Conservation (phyloP, 1,284 basidiomycete species). For the Hemileia vastatrix region DNA sequence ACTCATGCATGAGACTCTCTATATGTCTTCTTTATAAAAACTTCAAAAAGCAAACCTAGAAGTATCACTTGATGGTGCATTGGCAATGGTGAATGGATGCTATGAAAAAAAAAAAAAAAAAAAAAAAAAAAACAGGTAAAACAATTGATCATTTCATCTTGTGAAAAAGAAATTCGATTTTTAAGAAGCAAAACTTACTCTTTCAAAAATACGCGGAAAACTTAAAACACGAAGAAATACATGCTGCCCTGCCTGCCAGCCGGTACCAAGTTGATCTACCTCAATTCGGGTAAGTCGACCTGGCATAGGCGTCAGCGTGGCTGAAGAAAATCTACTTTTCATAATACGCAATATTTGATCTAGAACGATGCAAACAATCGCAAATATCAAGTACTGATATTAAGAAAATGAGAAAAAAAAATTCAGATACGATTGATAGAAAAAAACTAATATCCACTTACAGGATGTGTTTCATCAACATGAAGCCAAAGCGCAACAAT, state of each 20-base stretch:
- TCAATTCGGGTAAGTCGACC: constrained; percentile 15
- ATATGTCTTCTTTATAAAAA: background rate
- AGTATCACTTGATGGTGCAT: constrained; percentile 13
- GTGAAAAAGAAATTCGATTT: background rate
- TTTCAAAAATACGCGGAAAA: constrained; percentile 10
- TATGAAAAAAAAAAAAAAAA: background rate
- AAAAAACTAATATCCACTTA: constrained; percentile 3
- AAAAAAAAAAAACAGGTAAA: background rate
- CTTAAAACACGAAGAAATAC: constrained; percentile 18
- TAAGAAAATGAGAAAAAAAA: background rate
- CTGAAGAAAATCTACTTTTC: constrained; percentile 6
- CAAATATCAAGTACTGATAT: background rate
- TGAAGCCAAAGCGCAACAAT: constrained; percentile 15
- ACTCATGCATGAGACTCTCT: no score
- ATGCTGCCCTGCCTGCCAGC: constrained; percentile 21
- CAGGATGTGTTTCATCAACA: constrained; percentile 8
- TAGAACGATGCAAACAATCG: constrained; percentile 6
- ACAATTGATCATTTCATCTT: background rate
- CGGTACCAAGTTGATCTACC: constrained; percentile 3
- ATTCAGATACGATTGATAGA: background rate
- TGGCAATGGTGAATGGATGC: constrained; percentile 22
- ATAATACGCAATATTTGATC: constrained; percentile 11
- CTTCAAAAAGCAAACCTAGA: constrained; percentile 2
- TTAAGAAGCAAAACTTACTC: background rate
- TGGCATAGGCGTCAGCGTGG: constrained; percentile 12